These are phyloP conservation scores for Acrasis kona DNA, from an alignment of 78 protist species.

Conservation along the genomic window DNA sequence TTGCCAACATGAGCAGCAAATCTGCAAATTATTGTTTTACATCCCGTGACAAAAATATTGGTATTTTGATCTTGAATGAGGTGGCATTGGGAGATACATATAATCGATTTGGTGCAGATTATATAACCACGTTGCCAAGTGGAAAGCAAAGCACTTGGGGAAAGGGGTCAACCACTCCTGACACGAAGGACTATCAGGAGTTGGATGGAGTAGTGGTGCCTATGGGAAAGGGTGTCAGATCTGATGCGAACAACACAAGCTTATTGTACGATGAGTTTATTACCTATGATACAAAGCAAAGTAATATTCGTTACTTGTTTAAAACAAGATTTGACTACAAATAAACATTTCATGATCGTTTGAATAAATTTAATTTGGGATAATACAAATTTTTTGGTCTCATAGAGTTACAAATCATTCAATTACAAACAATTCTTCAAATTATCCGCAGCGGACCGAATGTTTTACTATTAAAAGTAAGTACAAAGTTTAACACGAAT, in stretches of 20 bases:
- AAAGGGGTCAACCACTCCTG: conserved; percentile 1
- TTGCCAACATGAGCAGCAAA: conserved; percentile 36
- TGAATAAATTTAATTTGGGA: no score
- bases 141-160: conserved; percentile 8
- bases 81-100: conserved; percentile 36
- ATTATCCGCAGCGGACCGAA: background rate
- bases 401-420: background rate
- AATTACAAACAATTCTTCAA: background rate
- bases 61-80: conserved; percentile 1
- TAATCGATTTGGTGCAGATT: background rate
- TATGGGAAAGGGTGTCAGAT: background rate
- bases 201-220: conserved; percentile 21
- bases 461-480: background rate
- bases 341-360: background rate
- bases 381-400: background rate
- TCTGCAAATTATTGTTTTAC: conserved; percentile 40
- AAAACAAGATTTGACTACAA: conserved; percentile 10
- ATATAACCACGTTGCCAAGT: conserved; percentile 10
- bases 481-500: background rate
- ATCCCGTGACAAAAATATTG: background rate
- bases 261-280: conserved; percentile 58
- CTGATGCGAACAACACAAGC: background rate
- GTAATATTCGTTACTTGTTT: conserved; percentile 31
- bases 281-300: conserved; percentile 49
- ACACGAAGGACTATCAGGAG: background rate